Evolutionary conservation across 2,329 filamentous ascomycete genomes (phyloP), one percentile per base, ranked within the genome.

Genomic region (Scedosporium boydii): DNA sequence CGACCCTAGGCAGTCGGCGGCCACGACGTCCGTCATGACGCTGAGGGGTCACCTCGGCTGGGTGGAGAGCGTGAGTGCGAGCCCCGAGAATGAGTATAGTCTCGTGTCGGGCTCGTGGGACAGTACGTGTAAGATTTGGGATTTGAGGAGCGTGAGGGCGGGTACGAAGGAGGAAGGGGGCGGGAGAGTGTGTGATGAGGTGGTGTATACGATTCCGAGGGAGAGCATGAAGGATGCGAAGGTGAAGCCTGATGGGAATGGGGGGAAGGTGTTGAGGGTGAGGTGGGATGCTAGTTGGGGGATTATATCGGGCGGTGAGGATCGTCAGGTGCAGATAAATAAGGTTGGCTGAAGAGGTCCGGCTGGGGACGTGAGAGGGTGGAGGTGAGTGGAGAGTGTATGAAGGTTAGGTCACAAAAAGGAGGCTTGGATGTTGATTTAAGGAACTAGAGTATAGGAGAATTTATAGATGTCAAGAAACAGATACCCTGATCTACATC

Each of bases 281-380:
- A 83, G 81, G 64, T 99, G 95, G 95, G 90, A 97, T 74, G 80
- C 82, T 72, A 84, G 86, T 6, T 86, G 96, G 71, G 96, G 95
- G 1, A 93, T 99, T 72, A 89, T 97, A 55, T 96, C 90, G 70
- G 92, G 81, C 53, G 92, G 93, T 16, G 93, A 98, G 81, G 95
- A 99, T 72, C 96, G 95, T 78, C 87, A 85, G 78, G 87, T 99
- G 69, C 95, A 99, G 79, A 86, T 99, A 64, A 97, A 99, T 48
- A 44, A 58, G n/a, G 48, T 51, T 46, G 60, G 63, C 16, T 55
- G 65, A 63, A 38, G 7, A 12, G 34, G 10, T 38, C 34, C 4
- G 10, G 34, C 34, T 4, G 29, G 29, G 29, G 29, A 34, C 26
- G 23, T n/a, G 27, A 23, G 38, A 21, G 16, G 14, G 7, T 23